These are phyloP conservation scores for Wickerhamiella vanderwaltii DNA, from an alignment of 805 yeast species.

Conservation along the genomic window DNA sequence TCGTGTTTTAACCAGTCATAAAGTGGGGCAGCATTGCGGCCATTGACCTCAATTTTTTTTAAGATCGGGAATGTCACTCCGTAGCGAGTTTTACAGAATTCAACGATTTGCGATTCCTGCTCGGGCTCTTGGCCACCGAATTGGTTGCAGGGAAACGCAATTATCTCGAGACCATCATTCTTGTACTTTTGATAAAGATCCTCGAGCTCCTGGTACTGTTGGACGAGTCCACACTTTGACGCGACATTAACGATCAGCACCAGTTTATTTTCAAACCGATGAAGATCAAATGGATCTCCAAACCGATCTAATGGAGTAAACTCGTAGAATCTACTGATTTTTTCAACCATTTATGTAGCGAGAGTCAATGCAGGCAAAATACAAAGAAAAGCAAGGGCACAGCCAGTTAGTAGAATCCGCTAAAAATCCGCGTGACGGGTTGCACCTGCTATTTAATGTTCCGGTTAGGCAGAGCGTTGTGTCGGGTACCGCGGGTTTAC, in stretches of 20 bases:
- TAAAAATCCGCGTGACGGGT: too few relatives aligned
- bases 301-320: constrained; percentile 52
- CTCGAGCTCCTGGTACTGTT: constrained; percentile 66
- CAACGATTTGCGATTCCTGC: constrained; percentile 50
- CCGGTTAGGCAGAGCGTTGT: too few relatives aligned
- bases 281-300: constrained; percentile 47
- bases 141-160: constrained; percentile 90
- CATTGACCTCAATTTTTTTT: constrained; percentile 82
- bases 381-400: too few relatives aligned
- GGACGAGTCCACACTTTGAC: constrained; percentile 67
- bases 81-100: constrained; percentile 65
- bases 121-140: constrained; percentile 75
- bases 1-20: constrained; percentile 59
- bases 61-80: constrained; percentile 87
- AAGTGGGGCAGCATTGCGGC: constrained; percentile 65
- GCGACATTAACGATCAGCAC: constrained; percentile 81
- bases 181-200: constrained; percentile 50
- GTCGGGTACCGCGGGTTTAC: background rate
- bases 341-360: too few relatives aligned
- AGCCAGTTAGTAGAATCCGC: too few relatives aligned
- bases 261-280: constrained; percentile 59
- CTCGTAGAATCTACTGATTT: constrained; percentile 62
- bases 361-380: too few relatives aligned
- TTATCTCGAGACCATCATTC: constrained; percentile 47
- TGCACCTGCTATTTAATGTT: too few relatives aligned